Evolutionary conservation across 768 basidiomycete species (phyloP).

Genomic region (Mycena filopes): DNA sequence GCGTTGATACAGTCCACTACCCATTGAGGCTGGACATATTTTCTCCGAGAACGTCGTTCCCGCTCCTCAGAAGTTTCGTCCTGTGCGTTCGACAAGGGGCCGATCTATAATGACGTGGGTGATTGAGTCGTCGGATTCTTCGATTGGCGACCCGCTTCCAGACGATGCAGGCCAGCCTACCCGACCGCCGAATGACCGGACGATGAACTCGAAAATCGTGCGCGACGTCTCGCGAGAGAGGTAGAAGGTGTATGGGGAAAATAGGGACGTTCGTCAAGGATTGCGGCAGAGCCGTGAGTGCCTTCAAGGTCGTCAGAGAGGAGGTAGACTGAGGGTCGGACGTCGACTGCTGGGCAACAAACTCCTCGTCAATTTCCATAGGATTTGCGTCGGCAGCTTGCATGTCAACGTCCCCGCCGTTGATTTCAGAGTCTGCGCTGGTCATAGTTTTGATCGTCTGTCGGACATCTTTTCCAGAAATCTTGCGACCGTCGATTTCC

Average conservation of each 20-base stretch:
- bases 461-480: constrained; percentile 64
- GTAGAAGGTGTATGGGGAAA: constrained; percentile 90
- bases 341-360: constrained; percentile 68
- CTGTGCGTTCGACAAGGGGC: constrained; percentile 63
- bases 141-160: constrained; percentile 83
- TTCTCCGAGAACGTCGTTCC: constrained; percentile 73
- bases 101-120: constrained; percentile 97
- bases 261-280: constrained; percentile 71
- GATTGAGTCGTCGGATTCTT: constrained; percentile 83
- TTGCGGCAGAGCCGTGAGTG: constrained; percentile 69
- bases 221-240: constrained; percentile 93
- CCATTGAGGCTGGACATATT: constrained; percentile 98
- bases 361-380: constrained; percentile 69
- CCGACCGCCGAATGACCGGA: constrained; percentile 91
- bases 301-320: constrained; percentile 75
- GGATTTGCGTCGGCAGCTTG: constrained; percentile 44
- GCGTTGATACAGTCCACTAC: constrained; percentile 95
- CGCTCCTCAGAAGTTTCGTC: constrained; percentile 68
- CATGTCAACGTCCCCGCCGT: constrained; percentile 52
- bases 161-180: constrained; percentile 90
- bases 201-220: constrained; percentile 92
- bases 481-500: constrained; percentile 52
- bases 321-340: constrained; percentile 56
- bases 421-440: constrained; percentile 36
- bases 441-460: constrained; percentile 70